Evolutionary conservation across 2,329 filamentous ascomycete genomes (phyloP).

Genomic region (Dothistroma pini): DNA sequence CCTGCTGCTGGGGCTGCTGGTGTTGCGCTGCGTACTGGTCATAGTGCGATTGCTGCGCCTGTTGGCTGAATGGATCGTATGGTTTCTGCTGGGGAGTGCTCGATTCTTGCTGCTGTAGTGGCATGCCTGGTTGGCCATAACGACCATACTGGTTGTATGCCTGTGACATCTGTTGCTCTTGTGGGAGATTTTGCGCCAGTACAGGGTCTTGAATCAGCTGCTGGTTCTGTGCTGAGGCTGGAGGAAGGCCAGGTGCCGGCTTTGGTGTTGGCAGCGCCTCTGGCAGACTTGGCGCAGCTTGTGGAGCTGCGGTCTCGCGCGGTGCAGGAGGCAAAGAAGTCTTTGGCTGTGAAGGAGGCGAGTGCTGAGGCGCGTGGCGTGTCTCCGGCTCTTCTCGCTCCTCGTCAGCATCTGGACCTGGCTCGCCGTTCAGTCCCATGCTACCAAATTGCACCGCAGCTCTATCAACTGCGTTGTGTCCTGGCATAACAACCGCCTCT

Average conservation of each 20-base stretch:
- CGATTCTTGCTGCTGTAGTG: slow-evolving; percentile 47
- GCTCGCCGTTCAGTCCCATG: slow-evolving; percentile 80
- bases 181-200: slow-evolving; percentile 53
- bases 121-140: slow-evolving; percentile 58
- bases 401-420: slow-evolving; percentile 78
- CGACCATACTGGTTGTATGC: slow-evolving; percentile 64
- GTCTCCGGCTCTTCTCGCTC: slow-evolving; percentile 95
- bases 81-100: slow-evolving; percentile 68
- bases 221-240: slow-evolving; percentile 54
- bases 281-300: slow-evolving; percentile 37
- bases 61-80: slow-evolving; percentile 82
- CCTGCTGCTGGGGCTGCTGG: slow-evolving; percentile 52
- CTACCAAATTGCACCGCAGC: slow-evolving; percentile 94
- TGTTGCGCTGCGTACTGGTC: slow-evolving; percentile 48
- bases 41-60: slow-evolving; percentile 52
- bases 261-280: slow-evolving; percentile 50
- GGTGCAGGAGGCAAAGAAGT: slow-evolving; percentile 77
- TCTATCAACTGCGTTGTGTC: slow-evolving; percentile 90
- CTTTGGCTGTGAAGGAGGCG: slow-evolving; percentile 78
- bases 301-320: slow-evolving; percentile 41
- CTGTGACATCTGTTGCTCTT: slow-evolving; percentile 46
- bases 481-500: slow-evolving; percentile 97
- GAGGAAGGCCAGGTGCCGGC: slow-evolving; percentile 59
- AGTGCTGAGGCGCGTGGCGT: slow-evolving; percentile 88
- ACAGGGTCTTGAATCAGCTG: slow-evolving; percentile 38